phyloP scores from a whole-genome alignment of 441 rosid genomes.

The Cnidoscolus chayamansa region DNA sequence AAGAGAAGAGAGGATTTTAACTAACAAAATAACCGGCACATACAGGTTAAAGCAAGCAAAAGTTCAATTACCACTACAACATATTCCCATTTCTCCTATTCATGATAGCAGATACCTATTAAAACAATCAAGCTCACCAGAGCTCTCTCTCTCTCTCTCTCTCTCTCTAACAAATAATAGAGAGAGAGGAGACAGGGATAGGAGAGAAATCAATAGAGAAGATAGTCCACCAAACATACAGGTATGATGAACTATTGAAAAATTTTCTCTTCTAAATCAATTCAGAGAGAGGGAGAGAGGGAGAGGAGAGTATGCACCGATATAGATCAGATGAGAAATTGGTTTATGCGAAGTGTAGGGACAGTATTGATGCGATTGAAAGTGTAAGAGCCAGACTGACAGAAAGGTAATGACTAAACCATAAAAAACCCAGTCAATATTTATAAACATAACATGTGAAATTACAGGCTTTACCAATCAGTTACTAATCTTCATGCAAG shows the following conservation, averaged over 20 bases:
- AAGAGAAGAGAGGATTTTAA: not conserved
- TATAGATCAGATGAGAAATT: not conserved
- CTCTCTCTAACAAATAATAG: not conserved
- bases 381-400: not conserved
- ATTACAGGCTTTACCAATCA: slow-evolving; percentile 5
- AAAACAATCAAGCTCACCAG: too few relatives aligned
- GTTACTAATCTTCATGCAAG: not conserved
- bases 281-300: too few relatives aligned
- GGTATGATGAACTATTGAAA: too few relatives aligned
- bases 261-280: too few relatives aligned
- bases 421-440: not conserved
- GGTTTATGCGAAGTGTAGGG: not conserved
- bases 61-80: not conserved
- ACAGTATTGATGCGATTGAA: not conserved
- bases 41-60: not conserved
- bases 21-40: not conserved
- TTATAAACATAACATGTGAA: not conserved
- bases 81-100: too few relatives aligned
- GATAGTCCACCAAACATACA: too few relatives aligned
- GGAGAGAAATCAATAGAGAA: not conserved
- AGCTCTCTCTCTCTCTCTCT: too few relatives aligned
- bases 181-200: not conserved
- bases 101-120: too few relatives aligned
- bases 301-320: not conserved
- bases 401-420: not conserved